Evolutionary conservation across 169 alveolate genomes (phyloP), one percentile per base, ranked within the genome.

Genomic region (Plasmodium fragile): DNA sequence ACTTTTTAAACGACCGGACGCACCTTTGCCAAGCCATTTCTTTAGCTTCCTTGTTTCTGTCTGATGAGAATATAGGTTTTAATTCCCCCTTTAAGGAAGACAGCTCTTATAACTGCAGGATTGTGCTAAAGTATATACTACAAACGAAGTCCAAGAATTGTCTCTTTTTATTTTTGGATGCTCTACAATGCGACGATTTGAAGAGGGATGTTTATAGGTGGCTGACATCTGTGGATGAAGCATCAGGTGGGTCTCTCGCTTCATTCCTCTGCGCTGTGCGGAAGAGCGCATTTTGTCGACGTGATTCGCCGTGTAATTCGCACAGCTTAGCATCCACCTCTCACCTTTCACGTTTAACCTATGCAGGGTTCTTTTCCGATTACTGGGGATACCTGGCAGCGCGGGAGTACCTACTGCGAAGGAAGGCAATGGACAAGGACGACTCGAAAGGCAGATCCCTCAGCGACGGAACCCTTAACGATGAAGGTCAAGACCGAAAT

Each of bases 131-230:
- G 41, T 41, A 80, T 28, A 90, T 90, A 41, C 18, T 90, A 41
- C 43, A 90, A 34, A 52, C 39, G 13, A 81, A 90, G 39, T 90
- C 91, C 6, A 90, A 90, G 73, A 90, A 90, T 81, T 45, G 39
- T 3, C 92, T 90, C 52, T 79, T 90, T 45, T 80, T 90, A 65
- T 90, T 90, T 80, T 70, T 90, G 30, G 81, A 90, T 11, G 10
- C 34, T 5, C 6, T 90, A 18, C 49, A 90, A 8, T 43, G 39
- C 53, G 39, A 32, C 8, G 69, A 80, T n/a, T 70, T 90, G 53
- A 90, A 80, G 41, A 65, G 22, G 45, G 92, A 69, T 11, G 78
- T 81, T 1, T 81, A 80, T 11, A 55, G 43, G 11, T 69, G 18
- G 25, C 49, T 90, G 39, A 2, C 82, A 13, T 78, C 82, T 0